phyloP scores from a whole-genome alignment of 768 basidiomycete species.

The Phlebiopsis flavidoalba region DNA sequence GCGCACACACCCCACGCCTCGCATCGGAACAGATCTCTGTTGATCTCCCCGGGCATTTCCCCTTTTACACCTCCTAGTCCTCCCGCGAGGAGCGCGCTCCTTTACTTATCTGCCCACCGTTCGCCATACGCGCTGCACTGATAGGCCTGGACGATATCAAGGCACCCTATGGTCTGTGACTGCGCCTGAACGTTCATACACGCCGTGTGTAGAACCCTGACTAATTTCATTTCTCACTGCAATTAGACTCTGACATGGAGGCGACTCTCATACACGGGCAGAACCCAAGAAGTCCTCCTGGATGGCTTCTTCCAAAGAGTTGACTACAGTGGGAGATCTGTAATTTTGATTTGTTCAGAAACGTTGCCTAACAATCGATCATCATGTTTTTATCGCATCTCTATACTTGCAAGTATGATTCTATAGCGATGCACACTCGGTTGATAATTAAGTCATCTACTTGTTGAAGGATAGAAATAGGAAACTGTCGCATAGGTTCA shows the following conservation, averaged over 20 bases:
- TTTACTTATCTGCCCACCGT: neutral
- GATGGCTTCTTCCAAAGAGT: too few relatives aligned
- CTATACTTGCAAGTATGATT: too few relatives aligned
- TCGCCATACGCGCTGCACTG: neutral
- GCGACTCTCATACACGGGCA: neutral
- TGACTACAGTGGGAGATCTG: too few relatives aligned
- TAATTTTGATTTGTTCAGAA: too few relatives aligned
- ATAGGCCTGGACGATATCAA: neutral
- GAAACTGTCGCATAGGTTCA: too few relatives aligned
- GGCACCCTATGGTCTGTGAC: neutral
- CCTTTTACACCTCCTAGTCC: neutral
- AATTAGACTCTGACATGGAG: neutral
- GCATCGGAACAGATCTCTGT: neutral
- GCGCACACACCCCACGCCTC: neutral
- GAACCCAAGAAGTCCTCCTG: too few relatives aligned
- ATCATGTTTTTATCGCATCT: too few relatives aligned
- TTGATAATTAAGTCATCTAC: too few relatives aligned
- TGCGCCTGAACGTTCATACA: neutral
- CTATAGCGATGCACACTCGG: too few relatives aligned
- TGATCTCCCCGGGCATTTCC: constrained; percentile 1
- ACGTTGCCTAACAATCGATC: too few relatives aligned
- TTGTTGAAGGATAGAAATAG: too few relatives aligned
- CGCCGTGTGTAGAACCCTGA: neutral
- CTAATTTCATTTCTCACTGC: neutral
- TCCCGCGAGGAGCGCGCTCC: neutral